A percentile compares a stretch with the other conserved stretches of the same genome.
phyloP scores from a whole-genome alignment of 176 grass and related monocot genomes.

The Guadua angustifolia region DNA sequence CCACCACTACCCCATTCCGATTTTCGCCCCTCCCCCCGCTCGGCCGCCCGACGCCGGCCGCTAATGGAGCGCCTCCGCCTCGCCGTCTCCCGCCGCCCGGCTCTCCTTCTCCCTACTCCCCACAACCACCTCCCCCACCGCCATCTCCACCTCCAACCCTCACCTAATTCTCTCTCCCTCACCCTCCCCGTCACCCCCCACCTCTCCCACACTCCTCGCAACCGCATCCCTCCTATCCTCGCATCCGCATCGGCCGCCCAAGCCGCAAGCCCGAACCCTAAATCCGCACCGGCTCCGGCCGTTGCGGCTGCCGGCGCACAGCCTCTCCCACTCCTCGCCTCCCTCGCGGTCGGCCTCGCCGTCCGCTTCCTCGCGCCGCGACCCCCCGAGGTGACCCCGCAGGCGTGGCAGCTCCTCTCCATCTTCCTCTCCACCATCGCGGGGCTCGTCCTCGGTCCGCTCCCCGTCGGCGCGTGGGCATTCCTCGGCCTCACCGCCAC shows the following conservation, averaged over 20 bases:
- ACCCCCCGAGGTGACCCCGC: slow-evolving; percentile 56
- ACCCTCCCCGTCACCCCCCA: background rate
- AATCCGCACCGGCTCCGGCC: background rate
- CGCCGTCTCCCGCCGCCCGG: slow-evolving; percentile 20
- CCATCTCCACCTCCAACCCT: background rate
- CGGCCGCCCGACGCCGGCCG: background rate
- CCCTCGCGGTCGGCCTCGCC: slow-evolving; percentile 63
- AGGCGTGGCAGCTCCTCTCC: slow-evolving; percentile 87
- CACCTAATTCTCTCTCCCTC: background rate
- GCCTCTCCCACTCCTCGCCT: slow-evolving; percentile 50
- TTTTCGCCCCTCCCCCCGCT: background rate
- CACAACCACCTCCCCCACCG: slow-evolving; percentile 12
- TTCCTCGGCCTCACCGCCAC: slow-evolving; percentile 73
- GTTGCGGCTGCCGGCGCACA: slow-evolving; percentile 44
- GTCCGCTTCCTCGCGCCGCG: slow-evolving; percentile 60
- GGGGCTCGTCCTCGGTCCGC: slow-evolving; percentile 66
- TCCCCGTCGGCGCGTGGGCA: slow-evolving; percentile 79
- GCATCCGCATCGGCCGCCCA: slow-evolving; percentile 34
- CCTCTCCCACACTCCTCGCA: background rate
- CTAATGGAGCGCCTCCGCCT: slow-evolving; percentile 42
- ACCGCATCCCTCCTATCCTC: slow-evolving; percentile 5
- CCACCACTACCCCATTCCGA: background rate
- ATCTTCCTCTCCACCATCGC: slow-evolving; percentile 79
- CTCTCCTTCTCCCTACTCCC: background rate
- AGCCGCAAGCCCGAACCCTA: slow-evolving; percentile 5